Evolutionary conservation across 371 early-diverging fungal genomes (phyloP), one percentile per base, ranked within the genome.

Genomic region (Rozella allomycis): DNA sequence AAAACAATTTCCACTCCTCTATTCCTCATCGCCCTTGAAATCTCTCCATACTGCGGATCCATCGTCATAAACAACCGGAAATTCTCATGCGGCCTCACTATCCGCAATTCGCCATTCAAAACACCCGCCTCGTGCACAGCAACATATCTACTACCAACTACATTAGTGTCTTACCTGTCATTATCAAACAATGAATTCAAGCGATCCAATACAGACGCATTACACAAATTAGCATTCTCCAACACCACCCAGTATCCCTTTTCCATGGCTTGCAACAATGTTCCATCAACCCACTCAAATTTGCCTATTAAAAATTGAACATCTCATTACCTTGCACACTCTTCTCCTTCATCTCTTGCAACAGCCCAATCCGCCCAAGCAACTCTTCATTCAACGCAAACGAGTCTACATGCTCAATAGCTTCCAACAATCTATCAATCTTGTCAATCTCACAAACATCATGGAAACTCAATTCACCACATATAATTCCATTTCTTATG

Each of bases 21-120:
- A 45, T 94, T 94, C 34, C 93, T 57, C 91, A 94, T 91, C 4
- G 96, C 93, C 13, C 91, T 70, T 1, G 86, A 85, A 17, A 93
- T 58, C 45, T 94, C 91, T 13, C 96, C 91, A 35, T 74, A 63
- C 27, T 57, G 61, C 8, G 94, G 86, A 52, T 99, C 94, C 30
- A 96, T 82, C 0, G 97, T 88, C 72, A 97, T 81, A 51, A 98
- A 88, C 40, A 98, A 67, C 25, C 98, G 70, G 65, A 99, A 99
- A 42, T 88, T 72, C 20, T 70, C 66, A 45, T 97, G 97, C 3
- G 96, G 87, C 20, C 55, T 64, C 29, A 97, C 70, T 9, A 75
- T 60, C 34, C 75, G 67, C 27, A 84, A 67, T 20, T 69, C 58
- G 12, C 79, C 84, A 32, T 40, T 36, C 3, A 78, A 72, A 31